These are phyloP conservation scores for Metschnikowia continentalis DNA, from an alignment of 805 yeast species.

Conservation along the genomic window DNA sequence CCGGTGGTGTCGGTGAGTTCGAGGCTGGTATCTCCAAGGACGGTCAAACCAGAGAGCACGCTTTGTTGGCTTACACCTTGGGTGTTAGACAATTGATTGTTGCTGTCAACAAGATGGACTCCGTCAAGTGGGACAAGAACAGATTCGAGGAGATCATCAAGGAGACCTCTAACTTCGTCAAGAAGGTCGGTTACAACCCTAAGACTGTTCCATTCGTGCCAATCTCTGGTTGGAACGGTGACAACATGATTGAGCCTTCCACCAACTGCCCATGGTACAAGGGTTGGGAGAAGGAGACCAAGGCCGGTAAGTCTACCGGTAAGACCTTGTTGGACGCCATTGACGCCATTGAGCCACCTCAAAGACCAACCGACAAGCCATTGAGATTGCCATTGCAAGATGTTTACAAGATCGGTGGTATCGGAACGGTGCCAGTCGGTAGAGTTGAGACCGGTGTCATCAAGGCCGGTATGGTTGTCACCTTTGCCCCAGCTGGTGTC, in stretches of 20 bases:
- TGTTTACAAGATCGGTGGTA: slow-evolving; percentile 91
- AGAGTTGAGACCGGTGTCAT: slow-evolving; percentile 91
- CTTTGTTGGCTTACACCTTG: slow-evolving; percentile 82
- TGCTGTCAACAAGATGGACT: slow-evolving; percentile 62
- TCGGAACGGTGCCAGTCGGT: slow-evolving; percentile 90
- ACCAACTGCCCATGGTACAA: slow-evolving; percentile 84
- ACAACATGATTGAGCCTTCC: slow-evolving; percentile 84
- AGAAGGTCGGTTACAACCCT: slow-evolving; percentile 82
- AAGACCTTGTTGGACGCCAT: slow-evolving; percentile 82
- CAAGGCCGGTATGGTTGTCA: slow-evolving; percentile 87
- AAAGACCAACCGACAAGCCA: slow-evolving; percentile 81
- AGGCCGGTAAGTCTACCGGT: slow-evolving; percentile 65
- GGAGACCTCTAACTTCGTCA: slow-evolving; percentile 76
- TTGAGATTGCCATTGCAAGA: slow-evolving; percentile 88
- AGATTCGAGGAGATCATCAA: slow-evolving; percentile 66
- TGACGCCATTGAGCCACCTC: slow-evolving; percentile 76
- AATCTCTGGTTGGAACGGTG: slow-evolving; percentile 84
- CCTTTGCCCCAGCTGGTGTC: slow-evolving; percentile 88
- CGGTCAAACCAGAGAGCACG: slow-evolving; percentile 88
- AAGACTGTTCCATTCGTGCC: slow-evolving; percentile 84
- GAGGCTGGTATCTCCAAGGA: slow-evolving; percentile 94
- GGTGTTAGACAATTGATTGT: slow-evolving; percentile 85
- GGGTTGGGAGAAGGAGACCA: slow-evolving; percentile 80
- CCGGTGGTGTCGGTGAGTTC: slow-evolving; percentile 92
- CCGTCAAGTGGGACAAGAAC: too few relatives aligned